phyloP scores from a whole-genome alignment of 1,284 basidiomycete species.

The Stygiomarasmius scandens region DNA sequence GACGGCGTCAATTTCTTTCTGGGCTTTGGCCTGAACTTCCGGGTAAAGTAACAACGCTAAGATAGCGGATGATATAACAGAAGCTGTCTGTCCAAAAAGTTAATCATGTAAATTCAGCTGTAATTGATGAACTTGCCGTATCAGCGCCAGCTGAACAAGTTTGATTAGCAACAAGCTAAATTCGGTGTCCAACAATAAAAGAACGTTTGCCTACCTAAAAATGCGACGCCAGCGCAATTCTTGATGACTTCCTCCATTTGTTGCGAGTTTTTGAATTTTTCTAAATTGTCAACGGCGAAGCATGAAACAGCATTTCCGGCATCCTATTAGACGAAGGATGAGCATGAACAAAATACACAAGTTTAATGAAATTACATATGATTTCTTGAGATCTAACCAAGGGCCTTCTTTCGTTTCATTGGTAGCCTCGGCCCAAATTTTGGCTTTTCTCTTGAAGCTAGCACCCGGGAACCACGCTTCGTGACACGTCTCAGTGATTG shows the following conservation, averaged over 20 bases:
- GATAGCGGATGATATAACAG: constrained; percentile 24
- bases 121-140: constrained; percentile 23
- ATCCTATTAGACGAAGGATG: constrained; percentile 11
- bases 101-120: too few species aligned
- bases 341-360: neutral
- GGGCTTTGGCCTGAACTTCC: constrained; percentile 31
- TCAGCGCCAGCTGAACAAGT: constrained; percentile 31
- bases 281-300: constrained; percentile 21
- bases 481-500: neutral
- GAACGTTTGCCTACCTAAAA: constrained; percentile 18
- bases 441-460: constrained; percentile 30
- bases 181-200: neutral
- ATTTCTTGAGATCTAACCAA: constrained; percentile 21
- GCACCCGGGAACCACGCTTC: constrained; percentile 35
- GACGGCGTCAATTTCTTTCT: constrained; percentile 32
- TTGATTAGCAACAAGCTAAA: neutral
- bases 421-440: constrained; percentile 18
- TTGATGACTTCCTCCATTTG: constrained; percentile 21
- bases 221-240: constrained; percentile 23
- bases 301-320: constrained; percentile 18
- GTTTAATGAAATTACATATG: constrained; percentile 23
- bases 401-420: constrained; percentile 22
- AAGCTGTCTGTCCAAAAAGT: constrained; percentile 22
- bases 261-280: constrained; percentile 7
- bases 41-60: constrained; percentile 34